Evolutionary conservation across 768 basidiomycete species (phyloP), one percentile per base, ranked within the genome.

Genomic region (Hygrophoropsis aurantiaca): DNA sequence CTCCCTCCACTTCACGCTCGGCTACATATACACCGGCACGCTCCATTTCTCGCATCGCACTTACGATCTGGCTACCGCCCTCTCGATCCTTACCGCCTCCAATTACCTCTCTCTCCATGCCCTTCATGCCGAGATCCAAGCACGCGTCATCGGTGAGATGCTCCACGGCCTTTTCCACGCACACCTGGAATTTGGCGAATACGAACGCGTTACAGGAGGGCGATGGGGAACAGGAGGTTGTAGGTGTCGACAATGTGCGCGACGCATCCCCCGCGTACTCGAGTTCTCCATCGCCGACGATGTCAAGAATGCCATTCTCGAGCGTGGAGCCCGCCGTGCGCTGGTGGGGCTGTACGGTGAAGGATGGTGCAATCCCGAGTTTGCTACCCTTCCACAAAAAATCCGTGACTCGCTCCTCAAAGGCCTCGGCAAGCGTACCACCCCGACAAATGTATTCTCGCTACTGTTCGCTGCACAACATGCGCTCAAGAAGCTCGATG

Each of bases 1-100:
- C 1, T 90, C 93, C 0, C 75, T 97, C 4, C 91, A 95, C 62
- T 97, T 97, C 64, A 91, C 91, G 32, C 79, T 97, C 39, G 93
- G 93, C 3, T 97, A 87, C 69, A 82, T 98, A 38, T 98, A 98
- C 60, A 90, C 93, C 4, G 97, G 95, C 35, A 95, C 93, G 4
- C 85, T 98, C 37, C 75, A 86, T 23, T 97, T 98, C 65, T 93
- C 90, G 3, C 89, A 97, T 57, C 77, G 95, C 11, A 84, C 90
- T 1, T 97, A 92, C 67, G 95, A 98, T 70, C 83, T 98, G 55
- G 78, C 84, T 36, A 97, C 94, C 13, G 88, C 90, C 0, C 92
- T 98, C 63, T 81, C 88, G 51, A 91, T 98, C 58, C 81, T 93
- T 64, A 83, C 85, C 32, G 82, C 90, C 1, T 84, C 94, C 1